A percentile compares a stretch with the other conserved stretches of the same genome.
These are phyloP conservation scores for Aotearoamyces nothofagi DNA, from an alignment of 2,329 filamentous ascomycete genomes.

Conservation along the genomic window DNA sequence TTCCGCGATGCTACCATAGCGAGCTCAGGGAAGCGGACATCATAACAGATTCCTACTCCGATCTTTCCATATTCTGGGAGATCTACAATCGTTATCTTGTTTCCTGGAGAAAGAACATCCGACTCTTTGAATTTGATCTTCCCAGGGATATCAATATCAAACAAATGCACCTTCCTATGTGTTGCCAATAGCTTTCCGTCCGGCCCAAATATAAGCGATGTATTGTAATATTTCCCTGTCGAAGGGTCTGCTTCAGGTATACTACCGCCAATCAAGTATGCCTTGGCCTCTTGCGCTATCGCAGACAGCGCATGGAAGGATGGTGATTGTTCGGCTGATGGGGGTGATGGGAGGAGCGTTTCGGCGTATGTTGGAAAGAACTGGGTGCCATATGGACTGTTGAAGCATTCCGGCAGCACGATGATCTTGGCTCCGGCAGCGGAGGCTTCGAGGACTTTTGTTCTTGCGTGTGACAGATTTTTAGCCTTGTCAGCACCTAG, in stretches of 20 bases:
- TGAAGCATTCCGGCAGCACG: constrained; percentile 96
- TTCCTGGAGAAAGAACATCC: constrained; percentile 74
- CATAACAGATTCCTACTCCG: constrained; percentile 89
- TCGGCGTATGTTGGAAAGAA: constrained; percentile 91
- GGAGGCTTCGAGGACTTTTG: constrained; percentile 72
- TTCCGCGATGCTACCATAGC: constrained; percentile 76
- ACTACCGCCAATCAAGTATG: constrained; percentile 80
- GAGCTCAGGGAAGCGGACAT: constrained; percentile 89
- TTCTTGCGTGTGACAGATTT: constrained; percentile 70
- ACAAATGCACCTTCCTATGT: constrained; percentile 89
- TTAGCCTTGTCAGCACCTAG: constrained; percentile 63
- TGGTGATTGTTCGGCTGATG: constrained; percentile 53
- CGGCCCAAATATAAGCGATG: constrained; percentile 68
- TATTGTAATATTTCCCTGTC: constrained; percentile 72
- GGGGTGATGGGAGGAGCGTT: constrained; percentile 65
- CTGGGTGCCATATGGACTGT: constrained; percentile 85
- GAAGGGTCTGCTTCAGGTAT: constrained; percentile 66
- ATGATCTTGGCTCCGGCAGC: constrained; percentile 65
- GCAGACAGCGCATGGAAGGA: constrained; percentile 72
- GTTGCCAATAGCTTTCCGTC: constrained; percentile 66
- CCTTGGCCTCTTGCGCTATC: constrained; percentile 63
- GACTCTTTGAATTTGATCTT: constrained; percentile 86
- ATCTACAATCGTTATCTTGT: constrained; percentile 73
- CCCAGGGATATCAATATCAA: constrained; percentile 94
- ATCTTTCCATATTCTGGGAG: constrained; percentile 80